These are phyloP conservation scores for Cinchona pubescens DNA, from an alignment of 257 asterid species.

Conservation along the genomic window DNA sequence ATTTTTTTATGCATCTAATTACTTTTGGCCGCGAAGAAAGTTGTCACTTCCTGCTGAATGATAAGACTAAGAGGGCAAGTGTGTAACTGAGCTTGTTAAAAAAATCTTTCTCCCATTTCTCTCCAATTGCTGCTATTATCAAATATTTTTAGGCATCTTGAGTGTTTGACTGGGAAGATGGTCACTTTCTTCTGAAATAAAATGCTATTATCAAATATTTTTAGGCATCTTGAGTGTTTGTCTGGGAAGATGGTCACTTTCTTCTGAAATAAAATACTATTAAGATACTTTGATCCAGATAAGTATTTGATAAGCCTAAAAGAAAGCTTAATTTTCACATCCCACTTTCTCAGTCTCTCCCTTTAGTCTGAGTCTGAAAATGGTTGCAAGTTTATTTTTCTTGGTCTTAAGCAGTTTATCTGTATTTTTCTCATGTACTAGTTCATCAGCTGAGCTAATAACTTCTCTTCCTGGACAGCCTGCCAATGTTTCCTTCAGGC, in stretches of 20 bases:
- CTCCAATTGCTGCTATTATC: too few species aligned
- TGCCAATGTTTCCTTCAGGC: slow-evolving; percentile 20
- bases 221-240: not conserved
- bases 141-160: not conserved
- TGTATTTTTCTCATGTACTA: not conserved
- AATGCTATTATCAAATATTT: too few species aligned
- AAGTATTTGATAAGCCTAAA: not conserved
- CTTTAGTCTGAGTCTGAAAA: not conserved
- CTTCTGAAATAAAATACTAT: not conserved
- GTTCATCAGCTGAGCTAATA: slow-evolving; percentile 19
- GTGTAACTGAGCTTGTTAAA: too few species aligned
- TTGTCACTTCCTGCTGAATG: too few species aligned
- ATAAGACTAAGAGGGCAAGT: too few species aligned
- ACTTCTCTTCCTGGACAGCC: slow-evolving; percentile 29
- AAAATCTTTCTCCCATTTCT: too few species aligned
- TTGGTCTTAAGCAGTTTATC: not conserved
- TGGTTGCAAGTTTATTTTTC: slow-evolving; percentile 6
- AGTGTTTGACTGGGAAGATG: not conserved
- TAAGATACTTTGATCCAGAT: not conserved
- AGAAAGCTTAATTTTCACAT: not conserved
- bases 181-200: not conserved
- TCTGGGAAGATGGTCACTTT: too few species aligned
- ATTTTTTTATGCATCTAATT: too few species aligned
- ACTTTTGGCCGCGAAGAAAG: not conserved
- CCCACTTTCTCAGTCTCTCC: not conserved